These are phyloP conservation scores for Collybiopsis confluens DNA, from an alignment of 768 basidiomycete genomes.

Conservation along the genomic window DNA sequence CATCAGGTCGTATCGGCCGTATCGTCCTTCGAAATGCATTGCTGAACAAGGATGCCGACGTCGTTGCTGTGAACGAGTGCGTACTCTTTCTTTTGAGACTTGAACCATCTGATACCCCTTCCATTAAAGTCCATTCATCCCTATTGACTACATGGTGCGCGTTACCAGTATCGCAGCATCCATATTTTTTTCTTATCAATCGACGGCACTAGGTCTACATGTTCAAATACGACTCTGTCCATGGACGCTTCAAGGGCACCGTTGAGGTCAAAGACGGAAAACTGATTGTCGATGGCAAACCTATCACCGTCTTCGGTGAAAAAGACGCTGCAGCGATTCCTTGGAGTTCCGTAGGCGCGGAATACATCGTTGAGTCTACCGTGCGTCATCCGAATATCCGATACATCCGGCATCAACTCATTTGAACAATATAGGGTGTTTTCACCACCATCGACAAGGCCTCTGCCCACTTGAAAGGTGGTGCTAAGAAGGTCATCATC, in stretches of 20 bases:
- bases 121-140: slow-evolving; percentile 89
- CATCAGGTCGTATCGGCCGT: slow-evolving; percentile 94
- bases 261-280: slow-evolving; percentile 84
- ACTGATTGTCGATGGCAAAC: slow-evolving; percentile 78
- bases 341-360: slow-evolving; percentile 79
- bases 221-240: slow-evolving; percentile 97
- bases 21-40: slow-evolving; percentile 96
- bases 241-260: slow-evolving; percentile 86
- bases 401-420: slow-evolving; percentile 8
- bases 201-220: slow-evolving; percentile 72
- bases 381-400: slow-evolving; percentile 34
- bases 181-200: slow-evolving; percentile 1
- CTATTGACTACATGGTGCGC: slow-evolving; percentile 89
- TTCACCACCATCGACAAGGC: slow-evolving; percentile 97
- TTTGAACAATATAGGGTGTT: slow-evolving; percentile 62
- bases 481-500: slow-evolving; percentile 99
- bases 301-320: slow-evolving; percentile 78
- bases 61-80: slow-evolving; percentile 94
- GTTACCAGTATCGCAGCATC: slow-evolving; percentile 13
- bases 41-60: slow-evolving; percentile 65
- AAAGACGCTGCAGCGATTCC: slow-evolving; percentile 81
- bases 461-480: slow-evolving; percentile 90
- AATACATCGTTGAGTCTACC: slow-evolving; percentile 96
- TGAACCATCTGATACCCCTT: neutral
- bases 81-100: slow-evolving; percentile 23